A percentile compares a stretch with the other conserved stretches of the same genome.
phyloP scores from a whole-genome alignment of 1,284 basidiomycete species.

The Amylostereum areolatum region DNA sequence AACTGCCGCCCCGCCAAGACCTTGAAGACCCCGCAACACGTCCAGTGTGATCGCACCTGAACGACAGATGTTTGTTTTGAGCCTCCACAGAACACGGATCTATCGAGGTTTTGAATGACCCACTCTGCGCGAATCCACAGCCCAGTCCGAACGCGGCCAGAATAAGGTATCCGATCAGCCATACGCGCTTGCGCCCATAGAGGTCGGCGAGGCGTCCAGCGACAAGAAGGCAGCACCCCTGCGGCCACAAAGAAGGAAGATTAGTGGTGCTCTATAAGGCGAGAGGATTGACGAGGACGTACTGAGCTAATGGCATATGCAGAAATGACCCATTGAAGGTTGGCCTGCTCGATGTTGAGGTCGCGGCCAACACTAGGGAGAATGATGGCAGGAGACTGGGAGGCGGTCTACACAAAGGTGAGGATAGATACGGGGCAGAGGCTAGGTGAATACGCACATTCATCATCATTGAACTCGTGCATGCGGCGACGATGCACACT shows the following conservation, averaged over 20 bases:
- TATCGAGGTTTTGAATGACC: too few relatives aligned
- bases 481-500: slow-evolving; percentile 5
- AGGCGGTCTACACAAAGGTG: background rate
- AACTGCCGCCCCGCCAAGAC: slow-evolving; percentile 62
- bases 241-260: too few relatives aligned
- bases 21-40: slow-evolving; percentile 66
- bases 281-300: background rate
- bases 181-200: slow-evolving; percentile 48
- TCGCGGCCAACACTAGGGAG: slow-evolving; percentile 5
- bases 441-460: slow-evolving; percentile 1
- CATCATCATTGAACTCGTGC: slow-evolving; percentile 4
- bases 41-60: slow-evolving; percentile 51
- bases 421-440: background rate
- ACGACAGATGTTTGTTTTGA: background rate
- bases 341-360: slow-evolving; percentile 1
- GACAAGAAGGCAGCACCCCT: slow-evolving; percentile 57
- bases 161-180: slow-evolving; percentile 38
- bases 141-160: slow-evolving; percentile 32
- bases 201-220: slow-evolving; percentile 56
- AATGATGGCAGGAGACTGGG: background rate
- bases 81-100: background rate
- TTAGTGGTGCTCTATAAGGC: too few relatives aligned
- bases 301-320: slow-evolving; percentile 6
- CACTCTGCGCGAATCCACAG: slow-evolving; percentile 39
- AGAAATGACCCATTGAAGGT: slow-evolving; percentile 4